Percentiles rank a stretch among this genome's conserved stretches.
phyloP scores from a whole-genome alignment of 2,329 filamentous ascomycete species.

The Fusarium nurragi region DNA sequence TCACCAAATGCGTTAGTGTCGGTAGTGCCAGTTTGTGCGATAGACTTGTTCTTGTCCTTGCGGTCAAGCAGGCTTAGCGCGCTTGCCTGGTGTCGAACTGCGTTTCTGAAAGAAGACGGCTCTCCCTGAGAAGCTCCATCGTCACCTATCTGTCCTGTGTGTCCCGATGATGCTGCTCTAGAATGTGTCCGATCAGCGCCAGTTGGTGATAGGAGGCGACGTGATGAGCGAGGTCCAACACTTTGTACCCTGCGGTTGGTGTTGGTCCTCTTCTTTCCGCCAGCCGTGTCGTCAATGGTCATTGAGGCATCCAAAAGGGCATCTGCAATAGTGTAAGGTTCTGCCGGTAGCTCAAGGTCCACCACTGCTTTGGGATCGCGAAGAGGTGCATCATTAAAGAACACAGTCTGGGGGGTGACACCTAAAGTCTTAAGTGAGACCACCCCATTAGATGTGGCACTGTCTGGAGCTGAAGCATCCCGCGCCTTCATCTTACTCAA shows the following conservation, averaged over 20 bases:
- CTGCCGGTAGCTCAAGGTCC: slow-evolving; percentile 48
- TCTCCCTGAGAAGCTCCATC: slow-evolving; percentile 54
- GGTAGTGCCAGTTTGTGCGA: slow-evolving; percentile 67
- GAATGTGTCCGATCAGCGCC: slow-evolving; percentile 50
- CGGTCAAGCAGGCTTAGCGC: slow-evolving; percentile 68
- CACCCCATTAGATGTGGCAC: slow-evolving; percentile 54
- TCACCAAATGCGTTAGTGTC: slow-evolving; percentile 68
- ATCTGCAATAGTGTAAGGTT: slow-evolving; percentile 84
- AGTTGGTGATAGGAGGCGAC: slow-evolving; percentile 47
- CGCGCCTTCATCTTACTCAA: slow-evolving; percentile 77
- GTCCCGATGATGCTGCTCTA: slow-evolving; percentile 49
- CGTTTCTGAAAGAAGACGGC: slow-evolving; percentile 55
- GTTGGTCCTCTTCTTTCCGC: slow-evolving; percentile 62
- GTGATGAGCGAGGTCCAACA: slow-evolving; percentile 45
- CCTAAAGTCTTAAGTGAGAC: slow-evolving; percentile 78
- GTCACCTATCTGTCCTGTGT: slow-evolving; percentile 43
- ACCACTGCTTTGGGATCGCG: slow-evolving; percentile 51
- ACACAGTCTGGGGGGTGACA: slow-evolving; percentile 86
- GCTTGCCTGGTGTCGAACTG: slow-evolving; percentile 66
- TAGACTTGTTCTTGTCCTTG: slow-evolving; percentile 67
- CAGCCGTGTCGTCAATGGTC: slow-evolving; percentile 76
- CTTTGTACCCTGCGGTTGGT: slow-evolving; percentile 60
- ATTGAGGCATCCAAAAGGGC: slow-evolving; percentile 91
- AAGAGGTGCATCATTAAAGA: slow-evolving; percentile 82
- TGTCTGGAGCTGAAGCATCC: slow-evolving; percentile 52